These are phyloP conservation scores for Aspergillus persii DNA, from an alignment of 2,329 filamentous ascomycete genomes.

Conservation along the genomic window DNA sequence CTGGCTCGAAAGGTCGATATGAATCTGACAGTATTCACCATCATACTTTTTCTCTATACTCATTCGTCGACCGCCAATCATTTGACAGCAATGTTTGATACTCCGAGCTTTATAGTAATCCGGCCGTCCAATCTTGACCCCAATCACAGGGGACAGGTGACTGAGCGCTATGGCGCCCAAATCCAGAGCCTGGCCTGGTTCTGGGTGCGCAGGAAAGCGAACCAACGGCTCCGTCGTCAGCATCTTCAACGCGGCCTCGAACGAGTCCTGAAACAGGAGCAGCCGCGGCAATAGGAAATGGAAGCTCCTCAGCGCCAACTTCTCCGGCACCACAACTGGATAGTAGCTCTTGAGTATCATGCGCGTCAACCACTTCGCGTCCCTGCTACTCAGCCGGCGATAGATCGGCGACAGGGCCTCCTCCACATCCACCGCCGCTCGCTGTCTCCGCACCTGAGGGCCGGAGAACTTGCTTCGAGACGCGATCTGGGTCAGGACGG, in stretches of 20 bases:
- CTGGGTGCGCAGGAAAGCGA: conserved; percentile 37
- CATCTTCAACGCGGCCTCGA: conserved; percentile 58
- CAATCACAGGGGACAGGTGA: conserved; percentile 54
- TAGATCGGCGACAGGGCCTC: conserved; percentile 58
- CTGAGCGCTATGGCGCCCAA: conserved; percentile 37
- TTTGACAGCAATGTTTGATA: conserved; percentile 70
- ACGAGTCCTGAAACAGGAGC: conserved; percentile 67
- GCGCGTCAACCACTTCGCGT: conserved; percentile 85
- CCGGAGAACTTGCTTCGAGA: conserved; percentile 70
- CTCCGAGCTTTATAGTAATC: conserved; percentile 65
- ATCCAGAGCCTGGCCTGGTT: conserved; percentile 28
- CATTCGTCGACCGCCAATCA: conserved; percentile 61
- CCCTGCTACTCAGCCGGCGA: conserved; percentile 58
- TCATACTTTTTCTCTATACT: conserved; percentile 81
- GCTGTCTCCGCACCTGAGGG: conserved; percentile 52
- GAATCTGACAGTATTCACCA: conserved; percentile 87
- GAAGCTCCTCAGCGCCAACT: conserved; percentile 57
- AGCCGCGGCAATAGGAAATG: conserved; percentile 70
- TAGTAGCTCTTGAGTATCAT: conserved; percentile 73
- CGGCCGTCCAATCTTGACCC: conserved; percentile 64
- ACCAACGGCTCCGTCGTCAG: conserved; percentile 44
- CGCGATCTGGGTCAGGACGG: conserved; percentile 63
- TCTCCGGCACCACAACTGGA: conserved; percentile 62
- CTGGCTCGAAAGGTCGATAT: conserved; percentile 64
- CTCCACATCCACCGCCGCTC: conserved; percentile 41